Evolutionary conservation across 2,329 filamentous ascomycete species (phyloP).

Genomic region (Canariomyces notabilis): DNA sequence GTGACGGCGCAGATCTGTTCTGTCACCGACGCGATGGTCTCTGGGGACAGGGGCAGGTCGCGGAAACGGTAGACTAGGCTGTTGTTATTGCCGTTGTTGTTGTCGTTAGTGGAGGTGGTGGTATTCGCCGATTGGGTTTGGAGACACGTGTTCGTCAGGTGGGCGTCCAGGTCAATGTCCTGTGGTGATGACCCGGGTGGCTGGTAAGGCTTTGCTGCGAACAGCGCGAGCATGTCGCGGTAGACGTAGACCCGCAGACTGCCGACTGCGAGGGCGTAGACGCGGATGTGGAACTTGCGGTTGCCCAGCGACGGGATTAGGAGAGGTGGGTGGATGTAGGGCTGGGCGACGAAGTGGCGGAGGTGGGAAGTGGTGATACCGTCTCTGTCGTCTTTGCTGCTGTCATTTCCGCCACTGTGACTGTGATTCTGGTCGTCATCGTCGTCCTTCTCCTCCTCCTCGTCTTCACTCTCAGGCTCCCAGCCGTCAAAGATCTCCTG

Average conservation of each 20-base stretch:
- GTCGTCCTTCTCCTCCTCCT: slow-evolving; percentile 54
- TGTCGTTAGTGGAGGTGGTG: slow-evolving; percentile 28
- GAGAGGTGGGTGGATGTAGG: slow-evolving; percentile 86
- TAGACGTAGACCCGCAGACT: slow-evolving; percentile 81
- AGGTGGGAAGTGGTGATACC: slow-evolving; percentile 81
- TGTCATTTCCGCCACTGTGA: slow-evolving; percentile 22
- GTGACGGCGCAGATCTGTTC: slow-evolving; percentile 68
- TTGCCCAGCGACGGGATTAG: slow-evolving; percentile 58
- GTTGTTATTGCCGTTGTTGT: slow-evolving; percentile 30
- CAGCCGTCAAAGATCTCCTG: slow-evolving; percentile 85
- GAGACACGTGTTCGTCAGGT: slow-evolving; percentile 93
- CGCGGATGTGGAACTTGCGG: slow-evolving; percentile 91
- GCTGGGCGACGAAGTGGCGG: slow-evolving; percentile 91
- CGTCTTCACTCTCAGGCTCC: slow-evolving; percentile 65
- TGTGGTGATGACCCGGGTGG: slow-evolving; percentile 42
- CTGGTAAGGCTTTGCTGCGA: slow-evolving; percentile 69
- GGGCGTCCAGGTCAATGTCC: slow-evolving; percentile 58
- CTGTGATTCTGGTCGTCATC: slow-evolving; percentile 29
- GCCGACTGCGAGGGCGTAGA: slow-evolving; percentile 80
- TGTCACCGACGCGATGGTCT: slow-evolving; percentile 21
- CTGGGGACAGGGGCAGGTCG: slow-evolving; percentile 44
- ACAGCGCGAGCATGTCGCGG: slow-evolving; percentile 85
- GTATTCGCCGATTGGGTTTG: slow-evolving; percentile 48
- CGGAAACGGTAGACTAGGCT: slow-evolving; percentile 72
- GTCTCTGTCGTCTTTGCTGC: slow-evolving; percentile 36